Percentiles rank a stretch among this genome's conserved stretches.
phyloP scores from a whole-genome alignment of 148 eudicot genomes.

The Silene conica region DNA sequence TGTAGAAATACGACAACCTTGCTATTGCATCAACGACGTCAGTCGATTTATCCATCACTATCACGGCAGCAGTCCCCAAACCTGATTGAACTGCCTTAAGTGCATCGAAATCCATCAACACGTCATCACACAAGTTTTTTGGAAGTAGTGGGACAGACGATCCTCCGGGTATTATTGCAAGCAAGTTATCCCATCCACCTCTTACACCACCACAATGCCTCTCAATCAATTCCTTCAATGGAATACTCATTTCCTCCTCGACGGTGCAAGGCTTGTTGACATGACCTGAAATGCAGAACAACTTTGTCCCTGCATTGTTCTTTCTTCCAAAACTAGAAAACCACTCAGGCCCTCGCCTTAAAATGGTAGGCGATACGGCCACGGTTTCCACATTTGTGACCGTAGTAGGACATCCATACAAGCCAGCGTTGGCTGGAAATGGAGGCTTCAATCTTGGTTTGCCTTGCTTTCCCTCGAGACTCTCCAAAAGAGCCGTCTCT shows the following conservation, averaged over 20 bases:
- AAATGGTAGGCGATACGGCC: constrained; percentile 82
- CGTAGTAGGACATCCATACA: constrained; percentile 90
- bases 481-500: constrained; percentile 92
- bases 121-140: constrained; percentile 77
- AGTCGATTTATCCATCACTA: constrained; percentile 94
- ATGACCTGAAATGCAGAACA: constrained; percentile 83
- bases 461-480: constrained; percentile 96
- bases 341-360: constrained; percentile 94
- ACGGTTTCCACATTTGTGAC: constrained; percentile 98
- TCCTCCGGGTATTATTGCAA: constrained; percentile 95
- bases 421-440: constrained; percentile 89
- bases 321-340: constrained; percentile 89
- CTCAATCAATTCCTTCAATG: constrained; percentile 80
- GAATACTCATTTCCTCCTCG: constrained; percentile 96
- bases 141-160: constrained; percentile 90
- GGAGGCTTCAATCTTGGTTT: constrained; percentile 98
- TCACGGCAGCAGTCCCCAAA: constrained; percentile 89
- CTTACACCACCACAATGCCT: constrained; percentile 95
- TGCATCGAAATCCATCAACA: constrained; percentile 92
- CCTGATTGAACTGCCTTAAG: constrained; percentile 87
- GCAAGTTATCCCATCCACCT: constrained; percentile 95
- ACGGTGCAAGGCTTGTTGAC: constrained; percentile 98
- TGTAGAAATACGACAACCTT: constrained; percentile 86
- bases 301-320: constrained; percentile 83
- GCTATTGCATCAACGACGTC: constrained; percentile 93